phyloP scores from a whole-genome alignment of 495 filamentous ascomycete species.

The Penicillium argentinense region DNA sequence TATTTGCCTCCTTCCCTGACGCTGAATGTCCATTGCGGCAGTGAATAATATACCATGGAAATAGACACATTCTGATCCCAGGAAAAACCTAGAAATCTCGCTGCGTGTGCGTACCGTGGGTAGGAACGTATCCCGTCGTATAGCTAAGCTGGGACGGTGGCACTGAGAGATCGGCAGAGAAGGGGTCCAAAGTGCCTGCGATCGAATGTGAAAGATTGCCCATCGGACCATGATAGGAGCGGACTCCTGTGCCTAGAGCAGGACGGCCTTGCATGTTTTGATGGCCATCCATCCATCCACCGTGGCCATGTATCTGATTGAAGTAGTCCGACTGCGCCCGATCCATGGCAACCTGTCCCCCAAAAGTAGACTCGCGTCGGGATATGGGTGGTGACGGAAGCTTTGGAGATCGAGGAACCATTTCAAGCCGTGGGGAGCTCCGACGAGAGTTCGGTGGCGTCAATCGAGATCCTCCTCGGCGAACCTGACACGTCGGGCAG shows the following conservation, averaged over 20 bases:
- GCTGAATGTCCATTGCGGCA: no score
- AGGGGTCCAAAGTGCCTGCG: constrained; percentile 31
- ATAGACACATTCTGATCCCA: neutral
- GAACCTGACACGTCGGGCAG: constrained; percentile 53
- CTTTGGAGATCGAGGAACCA: constrained; percentile 40
- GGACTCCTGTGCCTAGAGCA: constrained; percentile 18
- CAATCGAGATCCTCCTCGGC: constrained; percentile 44
- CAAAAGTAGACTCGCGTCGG: constrained; percentile 37
- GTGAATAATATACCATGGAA: no score
- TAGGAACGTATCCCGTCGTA: constrained; percentile 29
- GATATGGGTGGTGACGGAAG: constrained; percentile 40
- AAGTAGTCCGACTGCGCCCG: constrained; percentile 37
- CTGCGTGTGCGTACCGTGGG: constrained; percentile 29
- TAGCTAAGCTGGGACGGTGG: constrained; percentile 37
- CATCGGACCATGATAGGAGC: constrained; percentile 28
- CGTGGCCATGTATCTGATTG: constrained; percentile 26
- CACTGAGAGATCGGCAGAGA: constrained; percentile 31
- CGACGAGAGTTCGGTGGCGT: constrained; percentile 47
- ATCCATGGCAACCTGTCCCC: constrained; percentile 25
- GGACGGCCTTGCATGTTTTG: constrained; percentile 25
- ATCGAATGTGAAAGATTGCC: constrained; percentile 29
- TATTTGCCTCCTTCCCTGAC: neutral
- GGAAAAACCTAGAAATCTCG: constrained; percentile 24
- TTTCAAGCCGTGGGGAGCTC: constrained; percentile 41
- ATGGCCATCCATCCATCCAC: constrained; percentile 29